Base-by-base conservation (phyloP, 164 flowering plant genomes). In the Chloranthus sessilifolius region DNA sequence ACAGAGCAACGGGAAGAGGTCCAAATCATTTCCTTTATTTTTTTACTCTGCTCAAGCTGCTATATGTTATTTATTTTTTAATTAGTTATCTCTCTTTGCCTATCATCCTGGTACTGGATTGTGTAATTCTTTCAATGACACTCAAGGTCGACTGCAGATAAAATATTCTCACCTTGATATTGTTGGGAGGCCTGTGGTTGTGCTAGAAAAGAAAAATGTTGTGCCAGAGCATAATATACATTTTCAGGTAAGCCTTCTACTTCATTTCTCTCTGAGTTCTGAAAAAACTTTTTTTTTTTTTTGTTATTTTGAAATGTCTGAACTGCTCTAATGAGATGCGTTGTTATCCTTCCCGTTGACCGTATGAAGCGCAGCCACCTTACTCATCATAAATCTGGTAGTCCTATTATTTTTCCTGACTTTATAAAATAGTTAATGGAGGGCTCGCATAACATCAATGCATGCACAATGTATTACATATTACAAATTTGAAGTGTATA, bases 141-240 rank as follows among this genome's bases (percentile, higher is more conserved):
- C 31, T 7, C 45, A 24, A 7, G 48, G 7, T 58, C 61, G 30
- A 19, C 22, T 71, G 71, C 76, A 92, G 99, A 67, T 67, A 31
- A 92, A 82, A 63, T 48, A 74, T 56, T 88, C 91, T 38, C 90
- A 92, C 68, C 65, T 92, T 67, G 99, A 92, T 72, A 46, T 83
- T 52, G 70, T 25, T 67, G 99, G 99, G 46, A 76, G 99, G 61
- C 96, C 91, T 30, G 95, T 86, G 47, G 67, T 78, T 62, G 96
- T 86, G 37, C 71, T 86, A 43, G 77, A 81, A 40, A 92, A 84
- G 73, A 63, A 38, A 19, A 86, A 88, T 63, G 91, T 68, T 45
- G 89, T 92, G 31, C 84, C 86, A 11, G 96, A 92, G 73, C 91
- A 83, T 71, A 82, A 88, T 72, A 76, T 67, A 56, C 57, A 80